Conservation (phyloP, 371 early-diverging fungal genomes). For the Nematocida parisii region DNA sequence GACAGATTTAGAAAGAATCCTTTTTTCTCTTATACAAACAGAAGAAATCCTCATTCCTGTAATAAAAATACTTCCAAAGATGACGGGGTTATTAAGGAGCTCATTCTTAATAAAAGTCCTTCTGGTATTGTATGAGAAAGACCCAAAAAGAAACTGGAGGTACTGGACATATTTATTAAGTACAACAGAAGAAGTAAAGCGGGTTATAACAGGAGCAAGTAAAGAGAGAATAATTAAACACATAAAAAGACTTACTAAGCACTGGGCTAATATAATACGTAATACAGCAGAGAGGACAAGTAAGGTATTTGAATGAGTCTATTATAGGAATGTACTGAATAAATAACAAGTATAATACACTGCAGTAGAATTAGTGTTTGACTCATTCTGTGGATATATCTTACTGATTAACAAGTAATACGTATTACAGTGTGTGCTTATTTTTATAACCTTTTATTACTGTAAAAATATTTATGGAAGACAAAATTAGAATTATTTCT, state of each 20-base stretch:
- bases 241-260: conserved; percentile 24
- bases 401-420: no score
- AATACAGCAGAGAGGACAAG: background rate
- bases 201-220: background rate
- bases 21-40: background rate
- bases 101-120: background rate
- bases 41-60: background rate
- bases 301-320: background rate
- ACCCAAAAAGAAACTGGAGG: conserved; percentile 51
- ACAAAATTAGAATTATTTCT: background rate
- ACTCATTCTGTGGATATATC: no score
- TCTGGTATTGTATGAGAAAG: conserved; percentile 9
- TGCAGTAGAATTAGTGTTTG: no score
- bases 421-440: no score
- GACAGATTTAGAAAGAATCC: conserved; percentile 15
- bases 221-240: background rate
- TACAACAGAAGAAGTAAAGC: background rate
- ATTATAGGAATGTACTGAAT: conserved; percentile 12
- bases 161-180: conserved; percentile 35
- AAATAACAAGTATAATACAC: background rate
- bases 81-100: background rate
- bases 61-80: conserved; percentile 4
- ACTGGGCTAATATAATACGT: conserved; percentile 47
- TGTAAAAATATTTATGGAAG: conserved; percentile 44
- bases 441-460: background rate